Evolutionary conservation across 148 eudicot species (phyloP).

Genomic region (Limonium bicolor): DNA sequence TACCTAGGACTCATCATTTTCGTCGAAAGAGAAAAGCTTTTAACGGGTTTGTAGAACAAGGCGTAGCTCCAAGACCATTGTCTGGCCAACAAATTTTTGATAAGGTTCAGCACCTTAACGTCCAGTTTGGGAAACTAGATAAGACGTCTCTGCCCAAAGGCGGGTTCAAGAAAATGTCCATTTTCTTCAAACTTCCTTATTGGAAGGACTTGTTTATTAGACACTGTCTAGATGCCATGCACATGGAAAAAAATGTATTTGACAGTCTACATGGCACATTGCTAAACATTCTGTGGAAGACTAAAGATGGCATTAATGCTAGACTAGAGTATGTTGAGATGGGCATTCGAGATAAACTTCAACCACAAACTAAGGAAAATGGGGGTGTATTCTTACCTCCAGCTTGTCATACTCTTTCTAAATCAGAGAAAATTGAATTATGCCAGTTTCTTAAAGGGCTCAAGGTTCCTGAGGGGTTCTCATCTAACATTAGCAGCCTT

Average conservation of each 20-base stretch:
- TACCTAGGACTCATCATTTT: neutral
- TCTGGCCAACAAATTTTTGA: neutral
- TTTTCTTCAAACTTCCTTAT: conserved; percentile 4
- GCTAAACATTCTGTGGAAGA: neutral
- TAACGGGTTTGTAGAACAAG: neutral
- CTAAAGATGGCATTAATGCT: neutral
- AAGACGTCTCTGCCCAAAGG: neutral
- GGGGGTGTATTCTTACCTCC: neutral
- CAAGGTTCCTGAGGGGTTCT: conserved; percentile 8
- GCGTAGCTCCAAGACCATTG: neutral
- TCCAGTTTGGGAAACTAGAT: neutral
- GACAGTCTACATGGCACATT: conserved; percentile 3
- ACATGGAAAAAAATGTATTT: conserved; percentile 4
- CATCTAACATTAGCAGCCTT: no score
- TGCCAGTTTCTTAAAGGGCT: neutral
- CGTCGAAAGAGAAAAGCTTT: neutral
- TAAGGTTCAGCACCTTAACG: neutral
- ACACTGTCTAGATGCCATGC: conserved; percentile 8
- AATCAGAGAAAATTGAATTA: neutral
- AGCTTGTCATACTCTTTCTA: neutral
- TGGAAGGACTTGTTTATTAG: neutral
- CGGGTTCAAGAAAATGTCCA: neutral
- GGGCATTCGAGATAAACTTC: neutral
- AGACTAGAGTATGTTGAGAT: neutral
- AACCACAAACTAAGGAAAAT: neutral